Evolutionary conservation across 108 stramenopile species (phyloP), one percentile per base, ranked within the genome.

Genomic region (Fistulifera pelliculosa): DNA sequence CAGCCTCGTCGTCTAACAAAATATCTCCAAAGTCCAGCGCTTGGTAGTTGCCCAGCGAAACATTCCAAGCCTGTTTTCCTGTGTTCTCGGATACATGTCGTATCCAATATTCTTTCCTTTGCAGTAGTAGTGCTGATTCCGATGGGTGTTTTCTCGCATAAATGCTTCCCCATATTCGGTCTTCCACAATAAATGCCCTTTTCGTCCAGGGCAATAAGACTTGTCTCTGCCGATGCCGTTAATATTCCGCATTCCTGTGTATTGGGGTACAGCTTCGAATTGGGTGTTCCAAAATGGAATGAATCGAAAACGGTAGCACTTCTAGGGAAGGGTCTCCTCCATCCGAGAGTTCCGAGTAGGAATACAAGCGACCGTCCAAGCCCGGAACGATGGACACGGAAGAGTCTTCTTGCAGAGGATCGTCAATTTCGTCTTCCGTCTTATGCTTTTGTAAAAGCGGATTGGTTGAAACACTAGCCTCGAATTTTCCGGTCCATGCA

Each of bases 1-100:
- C 50, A 17, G 47, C 55, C n/a, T 54, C 65, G 21, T 54, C 53
- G 49, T 19, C 21, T 35, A 39, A 16, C 27, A 52, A 58, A 47
- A 43, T 58, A 12, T 58, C 62, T 31, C 62, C 74, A 66, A 86
- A 85, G 48, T 80, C 82, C 47, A 88, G 56, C 10, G 84, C 80
- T 43, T 76, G 70, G 35, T 83, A 77, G 14, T 50, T 64, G 24
- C 83, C 83, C 27, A 83, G 35, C 11, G 84, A 75, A 6, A 88
- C 75, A 57, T 92, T 92, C 90, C 90, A 92, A 24, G 73, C 65
- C 49, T 77, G 68, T 27, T 53, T 43, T 17, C 90, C 90, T 16
- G 70, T 76, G 15, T 68, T 69, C 0, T 77, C 62, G 50, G 80
- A 78, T 8, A 88, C 56, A 28, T 87, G 80, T 23, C 79, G 65